phyloP scores from a whole-genome alignment of 306 rosid genomes.

The Malus fusca region DNA sequence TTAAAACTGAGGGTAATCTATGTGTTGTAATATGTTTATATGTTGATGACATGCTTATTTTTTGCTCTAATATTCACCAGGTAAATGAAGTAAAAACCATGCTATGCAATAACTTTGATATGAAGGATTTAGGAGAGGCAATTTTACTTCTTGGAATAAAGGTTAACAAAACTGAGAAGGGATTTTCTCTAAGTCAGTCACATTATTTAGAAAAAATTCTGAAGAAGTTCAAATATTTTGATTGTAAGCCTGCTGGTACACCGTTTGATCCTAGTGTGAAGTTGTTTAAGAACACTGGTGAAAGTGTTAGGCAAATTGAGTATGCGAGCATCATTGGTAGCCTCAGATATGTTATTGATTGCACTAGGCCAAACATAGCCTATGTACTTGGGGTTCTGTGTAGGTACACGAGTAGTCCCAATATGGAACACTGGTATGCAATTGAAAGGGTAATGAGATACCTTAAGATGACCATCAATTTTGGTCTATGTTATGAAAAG shows the following conservation, averaged over 20 bases:
- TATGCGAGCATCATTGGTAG: not conserved
- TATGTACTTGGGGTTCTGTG: not conserved
- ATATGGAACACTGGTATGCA: not conserved
- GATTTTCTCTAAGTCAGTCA: not conserved
- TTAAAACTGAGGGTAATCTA: not conserved
- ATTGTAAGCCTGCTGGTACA: not conserved
- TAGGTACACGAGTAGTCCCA: not conserved
- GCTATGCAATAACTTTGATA: not conserved
- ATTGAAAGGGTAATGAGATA: too few species aligned
- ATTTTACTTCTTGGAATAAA: not conserved
- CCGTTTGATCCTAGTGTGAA: not conserved
- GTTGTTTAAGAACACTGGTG: not conserved
- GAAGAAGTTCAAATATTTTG: not conserved
- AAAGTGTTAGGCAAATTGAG: not conserved
- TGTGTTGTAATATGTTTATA: not conserved
- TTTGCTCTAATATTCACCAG: not conserved
- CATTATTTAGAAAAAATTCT: not conserved
- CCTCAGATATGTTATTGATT: not conserved
- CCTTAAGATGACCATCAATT: too few species aligned
- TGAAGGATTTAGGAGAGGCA: not conserved
- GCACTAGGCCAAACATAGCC: not conserved
- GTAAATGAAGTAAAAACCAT: not conserved
- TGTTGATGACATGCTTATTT: not conserved
- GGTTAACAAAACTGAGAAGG: not conserved
- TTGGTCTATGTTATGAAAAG: not conserved